phyloP scores from a whole-genome alignment of 176 grass and related monocot genomes.

The Elaeis guineensis region DNA sequence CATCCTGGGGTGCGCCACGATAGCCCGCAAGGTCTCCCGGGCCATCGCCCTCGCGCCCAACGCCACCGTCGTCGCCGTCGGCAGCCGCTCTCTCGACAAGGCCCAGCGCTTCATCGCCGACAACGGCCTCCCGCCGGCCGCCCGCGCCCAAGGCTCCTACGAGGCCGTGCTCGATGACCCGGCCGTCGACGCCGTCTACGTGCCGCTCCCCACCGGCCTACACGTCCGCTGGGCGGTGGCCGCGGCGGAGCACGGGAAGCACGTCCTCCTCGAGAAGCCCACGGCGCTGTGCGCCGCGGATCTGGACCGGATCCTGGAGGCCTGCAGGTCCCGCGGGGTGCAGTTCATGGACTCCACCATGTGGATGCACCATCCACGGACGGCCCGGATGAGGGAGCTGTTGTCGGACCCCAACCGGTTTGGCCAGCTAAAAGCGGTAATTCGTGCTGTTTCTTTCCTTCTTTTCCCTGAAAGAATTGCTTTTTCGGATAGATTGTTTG shows the following conservation, averaged over 20 bases:
- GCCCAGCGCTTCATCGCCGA: slow-evolving; percentile 53
- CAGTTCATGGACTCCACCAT: slow-evolving; percentile 93
- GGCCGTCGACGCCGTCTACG: slow-evolving; percentile 60
- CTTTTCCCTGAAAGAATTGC: neutral
- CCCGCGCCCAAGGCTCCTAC: slow-evolving; percentile 44
- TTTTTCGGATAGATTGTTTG: too few species aligned
- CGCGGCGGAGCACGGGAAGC: slow-evolving; percentile 49
- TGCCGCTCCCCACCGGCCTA: slow-evolving; percentile 72
- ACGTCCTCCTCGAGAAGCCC: slow-evolving; percentile 89
- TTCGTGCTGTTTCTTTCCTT: neutral
- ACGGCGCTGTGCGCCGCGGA: slow-evolving; percentile 60
- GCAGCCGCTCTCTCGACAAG: slow-evolving; percentile 54
- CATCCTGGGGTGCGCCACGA: slow-evolving; percentile 63
- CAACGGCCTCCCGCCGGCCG: slow-evolving; percentile 23
- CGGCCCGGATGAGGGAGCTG: slow-evolving; percentile 63
- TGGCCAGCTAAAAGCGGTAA: neutral
- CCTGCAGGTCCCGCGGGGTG: slow-evolving; percentile 41
- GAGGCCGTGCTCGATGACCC: slow-evolving; percentile 65
- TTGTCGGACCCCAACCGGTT: slow-evolving; percentile 44
- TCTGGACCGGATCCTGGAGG: slow-evolving; percentile 50
- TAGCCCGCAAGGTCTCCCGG: slow-evolving; percentile 73
- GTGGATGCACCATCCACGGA: slow-evolving; percentile 92
- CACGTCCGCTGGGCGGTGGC: slow-evolving; percentile 60
- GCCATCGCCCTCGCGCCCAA: slow-evolving; percentile 42
- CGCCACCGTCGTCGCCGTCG: slow-evolving; percentile 39